Base-by-base conservation (phyloP, 306 rosid species). In the Lotus japonicus region DNA sequence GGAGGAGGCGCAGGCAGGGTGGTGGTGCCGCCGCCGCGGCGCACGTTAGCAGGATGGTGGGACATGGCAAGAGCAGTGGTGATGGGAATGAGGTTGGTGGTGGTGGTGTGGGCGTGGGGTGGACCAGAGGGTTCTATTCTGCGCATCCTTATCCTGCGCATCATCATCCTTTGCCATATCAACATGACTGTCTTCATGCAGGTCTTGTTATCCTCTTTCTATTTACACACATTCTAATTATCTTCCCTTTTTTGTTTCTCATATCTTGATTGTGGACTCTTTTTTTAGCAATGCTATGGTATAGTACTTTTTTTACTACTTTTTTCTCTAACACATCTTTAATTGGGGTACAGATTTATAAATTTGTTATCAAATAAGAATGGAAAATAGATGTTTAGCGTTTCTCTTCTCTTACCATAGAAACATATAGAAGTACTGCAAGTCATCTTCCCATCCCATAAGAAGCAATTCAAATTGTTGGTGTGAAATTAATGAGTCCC, bases 131-230 rank as follows among this genome's bases (percentile, higher is more conserved):
- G 15, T 68, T 86, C 83, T 86, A 88, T 74, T 56, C 88, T 83
- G 76, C 88, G 79, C 92, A 89, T 19, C 86, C 95, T 84, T 88
- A 90, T 90, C 97, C 99, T 88, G 28, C 89, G 82, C 91, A 78
- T 68, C 91, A 78, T 68, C 89, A 66, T 3, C 76, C 81, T 17
- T 74, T 46, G 57, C 88, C 91, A 82, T 84, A 79, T 85, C 95
- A 83, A 76, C 84, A 92, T 65, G 83, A 85, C 54, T 77, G 16
- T 82, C 86, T 82, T 76, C 89, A 85, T 73, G 80, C 95, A 87
- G 88, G 86, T 84, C 69, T 80, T 2, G n/a, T 26, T 51, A 55
- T 44, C 9, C 21, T 15, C 21, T 2, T 39, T 1, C 45, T 5
- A 41, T 2, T 9, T 41, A 9, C 36, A 41, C 11, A 7, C 23